These are phyloP conservation scores for Pascua sp. DNA, from an alignment of 1,284 basidiomycete species.

Conservation along the genomic window DNA sequence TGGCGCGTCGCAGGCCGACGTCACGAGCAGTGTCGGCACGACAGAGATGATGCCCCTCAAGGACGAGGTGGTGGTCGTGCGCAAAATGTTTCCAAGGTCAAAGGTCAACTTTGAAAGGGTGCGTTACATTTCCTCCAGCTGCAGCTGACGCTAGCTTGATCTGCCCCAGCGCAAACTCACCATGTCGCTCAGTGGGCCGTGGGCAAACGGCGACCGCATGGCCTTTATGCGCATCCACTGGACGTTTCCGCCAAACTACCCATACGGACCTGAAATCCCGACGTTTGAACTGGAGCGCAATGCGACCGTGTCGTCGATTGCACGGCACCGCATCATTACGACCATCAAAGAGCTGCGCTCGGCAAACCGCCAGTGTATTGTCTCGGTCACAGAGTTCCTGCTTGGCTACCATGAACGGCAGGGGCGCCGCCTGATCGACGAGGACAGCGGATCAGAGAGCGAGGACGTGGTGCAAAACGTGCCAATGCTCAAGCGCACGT, in stretches of 20 bases:
- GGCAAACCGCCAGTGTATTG: constrained; percentile 69
- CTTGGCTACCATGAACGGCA: constrained; percentile 55
- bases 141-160: constrained; percentile 61
- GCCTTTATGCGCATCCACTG: constrained; percentile 76
- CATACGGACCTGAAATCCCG: constrained; percentile 64
- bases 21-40: neutral
- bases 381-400: constrained; percentile 73
- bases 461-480: constrained; percentile 41
- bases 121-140: constrained; percentile 8
- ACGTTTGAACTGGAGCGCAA: constrained; percentile 77
- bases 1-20: too few relatives aligned
- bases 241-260: constrained; percentile 80
- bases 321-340: constrained; percentile 69
- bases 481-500: constrained; percentile 41
- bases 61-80: constrained; percentile 78
- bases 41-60: constrained; percentile 60
- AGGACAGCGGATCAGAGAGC: constrained; percentile 31
- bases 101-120: constrained; percentile 85
- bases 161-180: constrained; percentile 75
- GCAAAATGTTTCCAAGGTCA: constrained; percentile 62
- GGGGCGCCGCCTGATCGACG: constrained; percentile 39
- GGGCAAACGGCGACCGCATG: constrained; percentile 66
- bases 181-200: constrained; percentile 81
- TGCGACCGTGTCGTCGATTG: constrained; percentile 70
- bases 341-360: constrained; percentile 69